Evolutionary conservation across 441 rosid species (phyloP).

Genomic region (Omphalea diandra): DNA sequence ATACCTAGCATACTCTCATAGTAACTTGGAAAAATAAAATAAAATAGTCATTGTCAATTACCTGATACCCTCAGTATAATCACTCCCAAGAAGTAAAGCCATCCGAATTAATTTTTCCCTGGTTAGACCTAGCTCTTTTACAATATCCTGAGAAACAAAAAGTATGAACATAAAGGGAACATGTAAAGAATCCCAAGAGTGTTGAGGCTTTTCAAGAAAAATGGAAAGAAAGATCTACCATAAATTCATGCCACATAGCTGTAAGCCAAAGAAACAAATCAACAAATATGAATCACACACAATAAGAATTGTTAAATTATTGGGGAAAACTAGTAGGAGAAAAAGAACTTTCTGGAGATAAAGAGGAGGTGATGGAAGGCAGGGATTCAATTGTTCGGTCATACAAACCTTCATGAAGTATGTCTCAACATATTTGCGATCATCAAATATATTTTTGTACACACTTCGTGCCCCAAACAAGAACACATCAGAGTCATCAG

Average conservation of each 20-base stretch:
- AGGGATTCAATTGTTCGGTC: conserved; percentile 10
- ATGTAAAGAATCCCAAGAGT: neutral
- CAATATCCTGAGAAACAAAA: conserved; percentile 62
- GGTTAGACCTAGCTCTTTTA: conserved; percentile 85
- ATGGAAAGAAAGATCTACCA: conserved; percentile 1
- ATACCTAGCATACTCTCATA: conserved; percentile 4
- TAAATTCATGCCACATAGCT: neutral
- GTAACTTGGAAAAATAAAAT: conserved; percentile 13
- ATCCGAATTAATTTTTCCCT: conserved; percentile 81
- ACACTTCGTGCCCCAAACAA: conserved; percentile 90
- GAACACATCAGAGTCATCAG: conserved; percentile 97
- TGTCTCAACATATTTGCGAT: conserved; percentile 96
- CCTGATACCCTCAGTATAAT: conserved; percentile 99
- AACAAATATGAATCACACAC: neutral
- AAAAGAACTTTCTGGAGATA: neutral
- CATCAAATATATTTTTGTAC: conserved; percentile 96
- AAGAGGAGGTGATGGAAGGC: conserved; percentile 9
- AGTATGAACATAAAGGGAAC: conserved; percentile 1
- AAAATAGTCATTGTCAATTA: conserved; percentile 26
- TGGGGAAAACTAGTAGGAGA: conserved; percentile 2
- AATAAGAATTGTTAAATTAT: neutral
- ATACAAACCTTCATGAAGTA: conserved; percentile 80
- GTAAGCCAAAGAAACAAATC: conserved; percentile 1
- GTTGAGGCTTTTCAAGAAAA: neutral
- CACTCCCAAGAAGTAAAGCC: conserved; percentile 99